These are phyloP conservation scores for Fraxinus platypoda DNA, from an alignment of 305 asterid species.

Conservation along the genomic window DNA sequence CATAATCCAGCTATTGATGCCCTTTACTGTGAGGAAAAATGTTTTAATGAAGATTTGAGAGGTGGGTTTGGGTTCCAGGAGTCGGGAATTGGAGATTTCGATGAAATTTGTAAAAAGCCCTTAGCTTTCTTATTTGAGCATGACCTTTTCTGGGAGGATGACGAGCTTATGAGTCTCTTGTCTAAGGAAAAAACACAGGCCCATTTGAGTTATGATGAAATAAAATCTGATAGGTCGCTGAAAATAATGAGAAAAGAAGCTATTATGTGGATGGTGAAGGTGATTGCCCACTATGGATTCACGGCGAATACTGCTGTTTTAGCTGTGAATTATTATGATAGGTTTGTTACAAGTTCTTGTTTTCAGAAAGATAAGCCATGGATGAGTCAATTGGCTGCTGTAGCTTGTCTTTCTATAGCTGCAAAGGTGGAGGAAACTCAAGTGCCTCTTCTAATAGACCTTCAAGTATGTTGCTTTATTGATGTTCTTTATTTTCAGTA, in stretches of 20 bases:
- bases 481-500: neutral
- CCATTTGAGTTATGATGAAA: constrained; percentile 22
- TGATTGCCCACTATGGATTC: constrained; percentile 61
- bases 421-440: constrained; percentile 87
- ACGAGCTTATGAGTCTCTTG: constrained; percentile 57
- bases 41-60: constrained; percentile 46
- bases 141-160: constrained; percentile 80
- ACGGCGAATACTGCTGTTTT: constrained; percentile 56
- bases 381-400: constrained; percentile 88
- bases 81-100: constrained; percentile 25
- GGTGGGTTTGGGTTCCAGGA: constrained; percentile 32
- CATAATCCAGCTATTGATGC: constrained; percentile 59
- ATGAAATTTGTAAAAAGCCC: constrained; percentile 37
- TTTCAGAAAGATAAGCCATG: constrained; percentile 86
- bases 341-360: constrained; percentile 51
- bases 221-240: constrained; percentile 40
- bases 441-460: constrained; percentile 72
- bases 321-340: constrained; percentile 65
- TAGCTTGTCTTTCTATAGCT: constrained; percentile 86
- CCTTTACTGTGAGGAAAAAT: constrained; percentile 72
- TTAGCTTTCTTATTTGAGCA: constrained; percentile 45
- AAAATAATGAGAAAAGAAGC: constrained; percentile 51
- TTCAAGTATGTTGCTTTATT: constrained; percentile 54
- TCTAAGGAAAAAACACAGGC: constrained; percentile 52
- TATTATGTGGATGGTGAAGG: constrained; percentile 68